A percentile compares a stretch with the other conserved stretches of the same genome.
Evolutionary conservation across 176 grass and related monocot species (phyloP).

Genomic region (Cenchrus purpureus): DNA sequence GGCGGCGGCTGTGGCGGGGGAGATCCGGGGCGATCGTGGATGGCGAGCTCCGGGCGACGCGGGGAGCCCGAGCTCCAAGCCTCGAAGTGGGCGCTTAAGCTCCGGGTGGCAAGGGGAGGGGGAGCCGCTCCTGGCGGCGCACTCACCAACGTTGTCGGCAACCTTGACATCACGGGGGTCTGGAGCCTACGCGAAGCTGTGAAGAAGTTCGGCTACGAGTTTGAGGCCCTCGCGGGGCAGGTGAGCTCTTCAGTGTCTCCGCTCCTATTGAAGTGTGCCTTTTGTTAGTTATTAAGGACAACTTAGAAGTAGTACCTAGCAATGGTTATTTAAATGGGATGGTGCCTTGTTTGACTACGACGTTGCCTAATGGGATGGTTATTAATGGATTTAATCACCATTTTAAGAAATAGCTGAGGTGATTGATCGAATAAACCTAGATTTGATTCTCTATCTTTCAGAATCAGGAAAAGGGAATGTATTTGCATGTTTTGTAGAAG

Average conservation of each 20-base stretch:
- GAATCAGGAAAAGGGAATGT: not conserved
- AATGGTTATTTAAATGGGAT: constrained; percentile 48
- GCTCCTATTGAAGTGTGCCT: constrained; percentile 26
- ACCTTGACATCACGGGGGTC: constrained; percentile 71
- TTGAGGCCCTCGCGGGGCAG: constrained; percentile 80
- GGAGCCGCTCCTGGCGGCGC: constrained; percentile 53
- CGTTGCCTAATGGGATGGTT: constrained; percentile 14
- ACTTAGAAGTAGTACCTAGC: not conserved
- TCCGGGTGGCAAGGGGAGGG: too few species aligned
- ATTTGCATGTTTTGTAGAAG: not conserved
- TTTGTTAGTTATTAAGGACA: constrained; percentile 7
- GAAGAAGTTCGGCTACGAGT: constrained; percentile 90
- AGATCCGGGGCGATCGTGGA: too few species aligned
- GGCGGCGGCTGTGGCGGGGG: too few species aligned
- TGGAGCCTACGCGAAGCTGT: constrained; percentile 80
- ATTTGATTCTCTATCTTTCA: constrained; percentile 28
- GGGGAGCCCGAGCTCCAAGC: too few species aligned
- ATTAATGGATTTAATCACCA: not conserved
- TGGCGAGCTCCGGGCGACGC: too few species aligned
- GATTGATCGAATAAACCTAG: constrained; percentile 18
- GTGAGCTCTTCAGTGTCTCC: constrained; percentile 43
- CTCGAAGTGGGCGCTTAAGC: too few species aligned
- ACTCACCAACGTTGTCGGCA: constrained; percentile 93
- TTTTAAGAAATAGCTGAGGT: constrained; percentile 17
- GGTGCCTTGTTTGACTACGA: constrained; percentile 38